Percentiles rank a stretch among this genome's conserved stretches.
Conservation (phyloP, 768 basidiomycete species). For the Suillus weaverae region DNA sequence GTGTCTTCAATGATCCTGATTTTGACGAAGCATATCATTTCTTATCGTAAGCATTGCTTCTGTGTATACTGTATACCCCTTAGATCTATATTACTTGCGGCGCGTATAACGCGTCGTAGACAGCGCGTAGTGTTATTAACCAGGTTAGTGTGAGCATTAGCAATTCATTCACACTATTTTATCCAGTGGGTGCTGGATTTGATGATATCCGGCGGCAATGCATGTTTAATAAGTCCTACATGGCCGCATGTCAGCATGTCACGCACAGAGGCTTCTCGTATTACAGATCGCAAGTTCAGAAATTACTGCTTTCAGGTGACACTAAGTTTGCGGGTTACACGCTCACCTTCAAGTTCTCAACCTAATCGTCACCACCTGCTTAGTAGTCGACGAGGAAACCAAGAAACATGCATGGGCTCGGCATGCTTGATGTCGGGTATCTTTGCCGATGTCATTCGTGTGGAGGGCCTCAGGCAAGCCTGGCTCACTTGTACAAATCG, state of each 20-base stretch:
- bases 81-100: background rate
- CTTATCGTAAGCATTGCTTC: background rate
- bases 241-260: background rate
- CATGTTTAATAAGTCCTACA: background rate
- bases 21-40: constrained; percentile 32
- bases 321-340: background rate
- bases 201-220: background rate
- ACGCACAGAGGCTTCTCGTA: background rate
- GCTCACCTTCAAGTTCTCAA: background rate
- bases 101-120: background rate
- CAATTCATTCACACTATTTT: background rate
- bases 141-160: background rate
- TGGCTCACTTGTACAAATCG: background rate
- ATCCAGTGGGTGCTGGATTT: background rate
- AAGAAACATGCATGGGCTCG: background rate
- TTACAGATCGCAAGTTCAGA: background rate
- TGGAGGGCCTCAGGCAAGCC: background rate
- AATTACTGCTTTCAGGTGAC: background rate
- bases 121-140: background rate
- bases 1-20: constrained; percentile 37
- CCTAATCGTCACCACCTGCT: background rate
- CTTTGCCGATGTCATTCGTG: background rate
- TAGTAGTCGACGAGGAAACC: background rate
- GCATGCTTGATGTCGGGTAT: background rate
- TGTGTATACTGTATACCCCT: background rate